Conservation (phyloP, 2,329 filamentous ascomycete species). For the Aspergillus clavatus region DNA sequence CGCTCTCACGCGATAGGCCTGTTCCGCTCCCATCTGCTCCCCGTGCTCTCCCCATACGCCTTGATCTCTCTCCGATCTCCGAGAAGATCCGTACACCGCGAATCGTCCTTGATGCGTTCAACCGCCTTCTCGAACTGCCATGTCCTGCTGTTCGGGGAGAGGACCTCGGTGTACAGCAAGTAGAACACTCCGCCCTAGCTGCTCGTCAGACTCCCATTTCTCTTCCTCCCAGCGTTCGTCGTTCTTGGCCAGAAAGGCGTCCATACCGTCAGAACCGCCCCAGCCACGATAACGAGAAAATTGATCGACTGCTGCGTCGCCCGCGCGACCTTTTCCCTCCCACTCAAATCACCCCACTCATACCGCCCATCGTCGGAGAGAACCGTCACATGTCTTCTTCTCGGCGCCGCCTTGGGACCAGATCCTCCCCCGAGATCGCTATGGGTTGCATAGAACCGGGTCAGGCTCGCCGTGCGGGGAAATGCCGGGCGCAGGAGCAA, state of each 20-base stretch:
- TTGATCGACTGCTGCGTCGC: constrained; percentile 91
- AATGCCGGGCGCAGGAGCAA: constrained; percentile 32
- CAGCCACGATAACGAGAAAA: constrained; percentile 69
- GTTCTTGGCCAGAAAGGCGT: too few relatives aligned
- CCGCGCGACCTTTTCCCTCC: constrained; percentile 71
- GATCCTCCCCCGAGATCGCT: constrained; percentile 41
- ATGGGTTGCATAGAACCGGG: constrained; percentile 57
- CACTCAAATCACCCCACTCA: constrained; percentile 72
- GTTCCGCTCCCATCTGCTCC: constrained; percentile 72
- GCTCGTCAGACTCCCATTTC: background rate
- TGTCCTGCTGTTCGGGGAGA: constrained; percentile 79
- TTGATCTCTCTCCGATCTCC: constrained; percentile 70
- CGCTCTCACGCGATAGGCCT: constrained; percentile 48
- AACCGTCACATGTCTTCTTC: constrained; percentile 65
- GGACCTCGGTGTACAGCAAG: constrained; percentile 75
- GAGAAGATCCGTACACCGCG: constrained; percentile 66
- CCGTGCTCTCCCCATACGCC: constrained; percentile 75
- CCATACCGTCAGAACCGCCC: constrained; percentile 69
- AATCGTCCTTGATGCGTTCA: constrained; percentile 68
- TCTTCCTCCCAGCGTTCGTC: background rate
- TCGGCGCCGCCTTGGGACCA: constrained; percentile 39
- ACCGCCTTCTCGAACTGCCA: constrained; percentile 85
- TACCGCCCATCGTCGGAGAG: constrained; percentile 82
- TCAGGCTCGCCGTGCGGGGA: constrained; percentile 27
- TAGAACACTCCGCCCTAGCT: constrained; percentile 68